phyloP scores from a whole-genome alignment of 192 early-diverging fungal genomes.

The Globomyces pollinis-pini region DNA sequence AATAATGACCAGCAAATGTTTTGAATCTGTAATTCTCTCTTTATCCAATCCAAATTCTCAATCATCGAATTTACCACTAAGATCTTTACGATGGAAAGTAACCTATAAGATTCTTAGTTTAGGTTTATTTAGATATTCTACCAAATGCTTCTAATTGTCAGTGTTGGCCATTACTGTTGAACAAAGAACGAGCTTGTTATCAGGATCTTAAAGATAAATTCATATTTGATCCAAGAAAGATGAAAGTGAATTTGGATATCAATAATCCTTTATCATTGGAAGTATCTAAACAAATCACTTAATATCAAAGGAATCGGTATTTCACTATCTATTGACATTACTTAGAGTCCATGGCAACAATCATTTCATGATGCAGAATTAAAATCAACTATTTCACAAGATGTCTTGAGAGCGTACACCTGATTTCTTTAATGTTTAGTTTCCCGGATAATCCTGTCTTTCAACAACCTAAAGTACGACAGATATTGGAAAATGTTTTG shows the following conservation, averaged over 20 bases:
- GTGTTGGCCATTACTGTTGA: constrained; percentile 48
- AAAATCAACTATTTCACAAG: constrained; percentile 73
- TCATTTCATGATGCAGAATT: constrained; percentile 86
- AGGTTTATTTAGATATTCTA: background rate
- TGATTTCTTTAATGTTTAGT: constrained; percentile 29
- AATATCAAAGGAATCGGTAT: too few species aligned
- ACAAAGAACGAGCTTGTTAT: constrained; percentile 62
- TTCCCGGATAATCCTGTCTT: constrained; percentile 88
- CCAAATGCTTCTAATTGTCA: constrained; percentile 7
- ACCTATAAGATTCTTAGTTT: background rate
- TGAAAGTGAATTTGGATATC: constrained; percentile 52
- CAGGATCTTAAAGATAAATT: constrained; percentile 56
- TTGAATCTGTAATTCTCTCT: too few species aligned
- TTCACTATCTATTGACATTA: constrained; percentile 48
- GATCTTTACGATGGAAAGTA: too few species aligned
- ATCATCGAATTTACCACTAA: too few species aligned
- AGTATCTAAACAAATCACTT: too few species aligned
- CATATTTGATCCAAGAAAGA: constrained; percentile 54
- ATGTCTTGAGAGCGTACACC: constrained; percentile 82
- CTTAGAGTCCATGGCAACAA: constrained; percentile 85
- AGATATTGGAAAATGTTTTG: constrained; percentile 67
- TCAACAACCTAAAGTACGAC: constrained; percentile 53
- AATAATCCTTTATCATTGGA: constrained; percentile 85
- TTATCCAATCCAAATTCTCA: too few species aligned
- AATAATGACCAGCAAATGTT: too few species aligned